These are phyloP conservation scores for Lodderomyces elongisporus DNA, from an alignment of 1,139 yeast genomes.

Conservation along the genomic window DNA sequence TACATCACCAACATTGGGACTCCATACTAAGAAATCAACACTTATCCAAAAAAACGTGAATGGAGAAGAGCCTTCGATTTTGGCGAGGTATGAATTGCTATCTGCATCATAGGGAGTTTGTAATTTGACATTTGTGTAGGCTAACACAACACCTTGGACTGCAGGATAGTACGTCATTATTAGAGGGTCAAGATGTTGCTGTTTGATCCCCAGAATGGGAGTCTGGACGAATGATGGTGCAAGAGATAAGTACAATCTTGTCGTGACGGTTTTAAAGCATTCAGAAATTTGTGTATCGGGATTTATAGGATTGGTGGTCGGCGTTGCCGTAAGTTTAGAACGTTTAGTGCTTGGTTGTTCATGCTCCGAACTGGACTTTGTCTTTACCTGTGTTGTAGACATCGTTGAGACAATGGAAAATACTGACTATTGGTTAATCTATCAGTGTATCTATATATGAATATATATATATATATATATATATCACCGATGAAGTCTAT, in stretches of 20 bases:
- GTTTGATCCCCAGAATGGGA: slow-evolving; percentile 73
- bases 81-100: slow-evolving; percentile 43
- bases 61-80: slow-evolving; percentile 76
- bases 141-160: slow-evolving; percentile 77
- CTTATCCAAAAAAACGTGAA: slow-evolving; percentile 83
- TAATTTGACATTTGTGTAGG: slow-evolving; percentile 60
- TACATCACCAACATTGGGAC: slow-evolving; percentile 77
- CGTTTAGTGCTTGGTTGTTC: slow-evolving; percentile 13
- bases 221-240: slow-evolving; percentile 72
- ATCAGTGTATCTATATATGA: too few species aligned
- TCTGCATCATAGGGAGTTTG: slow-evolving; percentile 25
- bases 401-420: too few species aligned
- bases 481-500: too few species aligned
- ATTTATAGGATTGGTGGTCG: slow-evolving; percentile 31
- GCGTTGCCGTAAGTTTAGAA: slow-evolving; percentile 12
- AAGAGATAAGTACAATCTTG: slow-evolving; percentile 71
- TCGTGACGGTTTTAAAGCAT: slow-evolving; percentile 63
- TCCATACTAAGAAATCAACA: slow-evolving; percentile 86
- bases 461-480: too few species aligned
- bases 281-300: slow-evolving; percentile 41
- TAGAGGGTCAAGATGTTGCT: slow-evolving; percentile 86
- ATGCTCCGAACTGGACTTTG: slow-evolving; percentile 1
- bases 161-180: slow-evolving; percentile 74
- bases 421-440: too few species aligned
- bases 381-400: slow-evolving; percentile 3